A percentile compares a stretch with the other conserved stretches of the same genome.
Evolutionary conservation across 2,329 filamentous ascomycete species (phyloP).

Genomic region (Xylaria polymorpha): DNA sequence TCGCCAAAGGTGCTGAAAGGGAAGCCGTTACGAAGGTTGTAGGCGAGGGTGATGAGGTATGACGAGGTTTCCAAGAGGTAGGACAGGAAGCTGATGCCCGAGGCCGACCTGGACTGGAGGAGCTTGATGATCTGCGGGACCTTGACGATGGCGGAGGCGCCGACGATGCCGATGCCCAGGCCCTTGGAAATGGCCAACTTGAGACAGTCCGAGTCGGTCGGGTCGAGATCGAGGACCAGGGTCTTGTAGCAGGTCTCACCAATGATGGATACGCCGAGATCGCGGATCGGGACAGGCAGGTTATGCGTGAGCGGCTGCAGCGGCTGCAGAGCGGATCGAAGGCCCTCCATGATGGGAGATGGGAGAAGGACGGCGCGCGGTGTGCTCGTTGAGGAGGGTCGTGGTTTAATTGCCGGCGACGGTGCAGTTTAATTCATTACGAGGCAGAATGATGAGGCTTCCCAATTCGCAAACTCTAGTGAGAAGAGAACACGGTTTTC

Average conservation of each 20-base stretch:
- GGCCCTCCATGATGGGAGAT: slow-evolving; percentile 64
- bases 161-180: slow-evolving; percentile 93
- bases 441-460: not conserved
- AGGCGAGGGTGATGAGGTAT: slow-evolving; percentile 90
- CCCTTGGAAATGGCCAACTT: slow-evolving; percentile 93
- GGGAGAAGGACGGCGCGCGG: not conserved
- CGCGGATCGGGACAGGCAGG: slow-evolving; percentile 78
- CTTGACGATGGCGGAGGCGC: slow-evolving; percentile 90
- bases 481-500: slow-evolving; percentile 15
- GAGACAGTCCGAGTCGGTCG: slow-evolving; percentile 80
- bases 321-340: slow-evolving; percentile 72
- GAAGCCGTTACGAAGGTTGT: slow-evolving; percentile 90
- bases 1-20: slow-evolving; percentile 98
- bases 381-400: not conserved
- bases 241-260: slow-evolving; percentile 86
- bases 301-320: slow-evolving; percentile 74
- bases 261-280: slow-evolving; percentile 82
- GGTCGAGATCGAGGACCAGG: slow-evolving; percentile 86
- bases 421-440: not conserved
- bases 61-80: slow-evolving; percentile 92
- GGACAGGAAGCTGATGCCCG: slow-evolving; percentile 87
- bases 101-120: slow-evolving; percentile 79
- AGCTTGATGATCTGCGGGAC: slow-evolving; percentile 97
- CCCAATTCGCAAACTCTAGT: not conserved
- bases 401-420: not conserved